A percentile compares a stretch with the other conserved stretches of the same genome.
phyloP scores from a whole-genome alignment of 2,329 filamentous ascomycete genomes.

The Aspergillus quadricinctus region DNA sequence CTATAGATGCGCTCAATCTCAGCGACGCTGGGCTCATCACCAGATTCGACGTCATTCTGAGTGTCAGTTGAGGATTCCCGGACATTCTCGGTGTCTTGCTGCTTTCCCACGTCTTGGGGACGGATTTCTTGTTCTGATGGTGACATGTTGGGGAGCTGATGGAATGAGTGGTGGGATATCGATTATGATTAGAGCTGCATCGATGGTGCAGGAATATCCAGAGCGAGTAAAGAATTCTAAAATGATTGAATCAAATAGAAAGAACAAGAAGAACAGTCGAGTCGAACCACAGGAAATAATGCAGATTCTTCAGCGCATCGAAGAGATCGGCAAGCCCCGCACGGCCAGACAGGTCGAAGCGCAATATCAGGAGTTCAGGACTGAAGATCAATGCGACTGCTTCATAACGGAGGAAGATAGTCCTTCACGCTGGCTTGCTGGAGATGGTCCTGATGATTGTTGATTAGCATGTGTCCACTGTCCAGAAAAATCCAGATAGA shows the following conservation, averaged over 20 bases:
- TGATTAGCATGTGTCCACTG: not conserved
- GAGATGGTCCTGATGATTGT: no score
- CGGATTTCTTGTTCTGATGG: not conserved
- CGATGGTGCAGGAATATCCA: not conserved
- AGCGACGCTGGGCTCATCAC: slow-evolving; percentile 26
- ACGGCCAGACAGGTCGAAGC: no score
- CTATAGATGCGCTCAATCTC: slow-evolving; percentile 38
- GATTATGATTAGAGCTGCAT: not conserved
- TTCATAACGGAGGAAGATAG: not conserved
- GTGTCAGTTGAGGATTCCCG: slow-evolving; percentile 4
- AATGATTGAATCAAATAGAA: not conserved
- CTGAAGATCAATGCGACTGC: no score
- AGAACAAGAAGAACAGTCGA: not conserved
- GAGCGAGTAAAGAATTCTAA: no score
- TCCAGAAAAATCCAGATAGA: not conserved
- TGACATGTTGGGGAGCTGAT: not conserved
- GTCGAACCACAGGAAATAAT: no score
- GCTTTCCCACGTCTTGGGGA: not conserved
- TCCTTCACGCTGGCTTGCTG: not conserved
- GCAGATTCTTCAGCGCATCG: not conserved
- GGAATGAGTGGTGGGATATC: not conserved
- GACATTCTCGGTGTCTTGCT: not conserved
- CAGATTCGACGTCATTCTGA: slow-evolving; percentile 18
- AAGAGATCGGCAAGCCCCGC: not conserved
- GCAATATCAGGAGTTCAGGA: not conserved